Evolutionary conservation across 306 rosid species (phyloP).

Genomic region (Vicia villosa): DNA sequence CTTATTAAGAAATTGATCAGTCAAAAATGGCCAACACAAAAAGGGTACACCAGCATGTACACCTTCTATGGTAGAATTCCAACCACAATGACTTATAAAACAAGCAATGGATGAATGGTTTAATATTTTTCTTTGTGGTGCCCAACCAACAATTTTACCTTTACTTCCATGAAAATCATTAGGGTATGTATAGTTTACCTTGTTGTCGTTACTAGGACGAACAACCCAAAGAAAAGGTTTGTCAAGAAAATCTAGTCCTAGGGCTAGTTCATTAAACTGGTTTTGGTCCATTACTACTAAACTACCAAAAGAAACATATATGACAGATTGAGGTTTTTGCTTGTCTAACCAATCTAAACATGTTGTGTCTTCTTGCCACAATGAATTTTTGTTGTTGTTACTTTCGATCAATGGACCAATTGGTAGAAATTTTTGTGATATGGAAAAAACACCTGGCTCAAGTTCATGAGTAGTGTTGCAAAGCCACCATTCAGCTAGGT

Average conservation of each 20-base stretch:
- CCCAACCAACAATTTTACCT: slow-evolving; percentile 47
- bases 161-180: slow-evolving; percentile 32
- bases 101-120: slow-evolving; percentile 43
- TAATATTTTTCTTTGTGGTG: slow-evolving; percentile 44
- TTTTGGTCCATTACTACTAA: background rate
- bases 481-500: slow-evolving; percentile 45
- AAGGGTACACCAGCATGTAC: slow-evolving; percentile 42
- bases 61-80: slow-evolving; percentile 55
- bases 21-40: slow-evolving; percentile 35
- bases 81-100: slow-evolving; percentile 58
- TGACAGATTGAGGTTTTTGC: slow-evolving; percentile 36
- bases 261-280: slow-evolving; percentile 43
- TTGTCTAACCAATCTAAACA: slow-evolving; percentile 40
- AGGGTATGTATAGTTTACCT: slow-evolving; percentile 29
- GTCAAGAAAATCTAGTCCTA: slow-evolving; percentile 34
- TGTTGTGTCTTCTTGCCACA: slow-evolving; percentile 40
- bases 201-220: slow-evolving; percentile 10
- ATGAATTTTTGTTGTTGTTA: slow-evolving; percentile 22
- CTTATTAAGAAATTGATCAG: slow-evolving; percentile 26
- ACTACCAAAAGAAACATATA: slow-evolving; percentile 45
- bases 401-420: slow-evolving; percentile 40
- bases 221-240: slow-evolving; percentile 43
- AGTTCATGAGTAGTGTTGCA: slow-evolving; percentile 40
- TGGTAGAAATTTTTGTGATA: slow-evolving; percentile 37
- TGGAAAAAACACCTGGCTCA: slow-evolving; percentile 35